Evolutionary conservation across 1,284 basidiomycete species (phyloP).

Genomic region (Ganoderma resinaceum): DNA sequence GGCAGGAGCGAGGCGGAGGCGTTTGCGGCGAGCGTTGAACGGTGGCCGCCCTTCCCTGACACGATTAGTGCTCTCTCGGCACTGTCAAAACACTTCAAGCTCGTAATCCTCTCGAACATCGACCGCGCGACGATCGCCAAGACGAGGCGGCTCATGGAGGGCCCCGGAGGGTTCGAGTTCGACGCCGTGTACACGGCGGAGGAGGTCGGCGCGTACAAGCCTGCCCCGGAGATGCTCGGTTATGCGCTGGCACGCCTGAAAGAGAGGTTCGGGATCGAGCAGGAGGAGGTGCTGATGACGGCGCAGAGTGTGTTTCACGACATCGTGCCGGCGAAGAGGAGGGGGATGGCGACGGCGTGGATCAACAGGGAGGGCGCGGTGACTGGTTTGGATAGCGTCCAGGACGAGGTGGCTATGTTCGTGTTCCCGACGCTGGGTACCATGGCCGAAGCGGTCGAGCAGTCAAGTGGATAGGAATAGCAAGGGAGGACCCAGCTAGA

Average conservation of each 20-base stretch:
- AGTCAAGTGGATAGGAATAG: slow-evolving; percentile 28
- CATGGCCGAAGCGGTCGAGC: slow-evolving; percentile 61
- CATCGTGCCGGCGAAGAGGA: slow-evolving; percentile 25
- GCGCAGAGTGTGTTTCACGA: slow-evolving; percentile 59
- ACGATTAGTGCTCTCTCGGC: slow-evolving; percentile 62
- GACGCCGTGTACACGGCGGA: slow-evolving; percentile 71
- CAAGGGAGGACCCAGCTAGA: background rate
- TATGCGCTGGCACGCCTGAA: slow-evolving; percentile 56
- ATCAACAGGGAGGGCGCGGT: slow-evolving; percentile 62
- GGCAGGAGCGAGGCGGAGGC: slow-evolving; percentile 30
- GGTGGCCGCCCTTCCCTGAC: slow-evolving; percentile 74
- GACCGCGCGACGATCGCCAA: slow-evolving; percentile 67
- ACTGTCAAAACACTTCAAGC: slow-evolving; percentile 67
- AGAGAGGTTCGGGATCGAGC: slow-evolving; percentile 50
- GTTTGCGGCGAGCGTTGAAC: slow-evolving; percentile 65
- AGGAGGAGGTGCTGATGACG: slow-evolving; percentile 58
- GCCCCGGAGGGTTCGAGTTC: slow-evolving; percentile 58
- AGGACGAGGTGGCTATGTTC: slow-evolving; percentile 49
- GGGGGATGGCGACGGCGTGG: slow-evolving; percentile 50
- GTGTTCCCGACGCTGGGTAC: slow-evolving; percentile 62
- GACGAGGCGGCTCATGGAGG: slow-evolving; percentile 63
- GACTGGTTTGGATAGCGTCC: slow-evolving; percentile 46
- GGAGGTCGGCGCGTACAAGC: slow-evolving; percentile 75
- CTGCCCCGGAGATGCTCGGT: slow-evolving; percentile 62
- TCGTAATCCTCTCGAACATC: slow-evolving; percentile 78